Conservation (phyloP, 2,329 filamentous ascomycete species). For the Sphaerulina musiva region DNA sequence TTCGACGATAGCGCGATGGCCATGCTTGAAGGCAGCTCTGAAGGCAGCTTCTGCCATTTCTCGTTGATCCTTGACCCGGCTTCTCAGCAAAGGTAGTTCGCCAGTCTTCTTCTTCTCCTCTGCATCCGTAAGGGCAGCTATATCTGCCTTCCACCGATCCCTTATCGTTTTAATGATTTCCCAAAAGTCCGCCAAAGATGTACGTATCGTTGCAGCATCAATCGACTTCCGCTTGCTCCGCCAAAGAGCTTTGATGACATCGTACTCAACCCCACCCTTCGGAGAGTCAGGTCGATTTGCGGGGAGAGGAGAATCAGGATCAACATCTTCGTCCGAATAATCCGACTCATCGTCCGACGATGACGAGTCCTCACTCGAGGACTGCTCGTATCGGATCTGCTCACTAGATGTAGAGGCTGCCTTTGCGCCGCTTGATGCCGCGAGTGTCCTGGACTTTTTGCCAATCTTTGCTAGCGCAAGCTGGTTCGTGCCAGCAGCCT, state of each 20-base stretch:
- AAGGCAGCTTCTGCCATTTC: constrained; percentile 50
- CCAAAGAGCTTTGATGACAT: constrained; percentile 57
- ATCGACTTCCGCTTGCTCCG: constrained; percentile 48
- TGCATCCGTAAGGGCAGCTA: constrained; percentile 50
- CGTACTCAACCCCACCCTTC: constrained; percentile 49
- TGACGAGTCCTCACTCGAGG: constrained; percentile 44
- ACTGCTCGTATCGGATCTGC: constrained; percentile 32
- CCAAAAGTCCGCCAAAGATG: constrained; percentile 51
- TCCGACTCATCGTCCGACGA: constrained; percentile 45
- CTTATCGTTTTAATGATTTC: constrained; percentile 54
- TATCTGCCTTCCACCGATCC: constrained; percentile 56
- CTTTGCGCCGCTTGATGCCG: constrained; percentile 1
- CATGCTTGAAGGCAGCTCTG: constrained; percentile 41
- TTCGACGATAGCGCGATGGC: constrained; percentile 43
- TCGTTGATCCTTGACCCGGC: constrained; percentile 52
- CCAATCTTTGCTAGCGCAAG: constrained; percentile 36
- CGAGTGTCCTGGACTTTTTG: constrained; percentile 29
- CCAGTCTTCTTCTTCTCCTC: constrained; percentile 51
- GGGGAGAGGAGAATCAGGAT: constrained; percentile 52
- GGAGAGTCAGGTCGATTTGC: constrained; percentile 47
- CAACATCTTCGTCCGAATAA: constrained; percentile 48
- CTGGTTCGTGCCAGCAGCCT: constrained; percentile 38
- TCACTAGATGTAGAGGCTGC: background rate
- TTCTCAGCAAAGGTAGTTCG: constrained; percentile 50
- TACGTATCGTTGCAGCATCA: constrained; percentile 48